A percentile compares a stretch with the other conserved stretches of the same genome.
phyloP scores from a whole-genome alignment of 495 filamentous ascomycete species.

The Aspergillus sclerotiicarbonarius region DNA sequence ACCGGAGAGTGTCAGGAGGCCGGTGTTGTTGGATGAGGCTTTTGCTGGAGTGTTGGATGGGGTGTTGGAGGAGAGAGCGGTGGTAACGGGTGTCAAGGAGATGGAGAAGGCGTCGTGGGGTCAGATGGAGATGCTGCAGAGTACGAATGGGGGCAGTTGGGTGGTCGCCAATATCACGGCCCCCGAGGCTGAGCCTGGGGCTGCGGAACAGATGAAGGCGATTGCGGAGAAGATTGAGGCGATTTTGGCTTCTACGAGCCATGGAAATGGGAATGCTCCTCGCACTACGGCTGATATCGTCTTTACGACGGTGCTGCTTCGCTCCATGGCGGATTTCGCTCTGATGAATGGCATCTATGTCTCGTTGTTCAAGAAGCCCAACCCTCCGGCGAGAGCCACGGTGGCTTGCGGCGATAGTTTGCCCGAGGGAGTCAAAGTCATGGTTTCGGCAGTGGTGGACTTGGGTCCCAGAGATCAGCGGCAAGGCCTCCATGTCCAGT shows the following conservation, averaged over 20 bases:
- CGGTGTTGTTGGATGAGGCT: slow-evolving; percentile 43
- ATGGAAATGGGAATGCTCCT: slow-evolving; percentile 4
- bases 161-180: slow-evolving; percentile 46
- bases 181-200: slow-evolving; percentile 36
- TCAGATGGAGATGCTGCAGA: slow-evolving; percentile 13
- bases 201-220: slow-evolving; percentile 44
- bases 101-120: background rate
- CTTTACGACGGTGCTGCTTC: slow-evolving; percentile 73
- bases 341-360: slow-evolving; percentile 72
- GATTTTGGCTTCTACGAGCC: slow-evolving; percentile 29
- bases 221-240: slow-evolving; percentile 37
- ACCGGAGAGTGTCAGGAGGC: slow-evolving; percentile 38
- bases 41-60: slow-evolving; percentile 37
- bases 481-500: slow-evolving; percentile 83
- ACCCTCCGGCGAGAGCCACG: slow-evolving; percentile 81
- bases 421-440: slow-evolving; percentile 56
- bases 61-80: slow-evolving; percentile 10
- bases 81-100: background rate
- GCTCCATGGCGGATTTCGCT: slow-evolving; percentile 75
- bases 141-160: slow-evolving; percentile 27
- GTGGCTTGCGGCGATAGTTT: slow-evolving; percentile 69
- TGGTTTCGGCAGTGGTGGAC: slow-evolving; percentile 54
- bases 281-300: slow-evolving; percentile 58
- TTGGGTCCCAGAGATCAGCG: slow-evolving; percentile 30
- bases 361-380: slow-evolving; percentile 64